Evolutionary conservation across 2,329 filamentous ascomycete species (phyloP), one percentile per base, ranked within the genome.

Genomic region (Phaeoacremonium minimum): DNA sequence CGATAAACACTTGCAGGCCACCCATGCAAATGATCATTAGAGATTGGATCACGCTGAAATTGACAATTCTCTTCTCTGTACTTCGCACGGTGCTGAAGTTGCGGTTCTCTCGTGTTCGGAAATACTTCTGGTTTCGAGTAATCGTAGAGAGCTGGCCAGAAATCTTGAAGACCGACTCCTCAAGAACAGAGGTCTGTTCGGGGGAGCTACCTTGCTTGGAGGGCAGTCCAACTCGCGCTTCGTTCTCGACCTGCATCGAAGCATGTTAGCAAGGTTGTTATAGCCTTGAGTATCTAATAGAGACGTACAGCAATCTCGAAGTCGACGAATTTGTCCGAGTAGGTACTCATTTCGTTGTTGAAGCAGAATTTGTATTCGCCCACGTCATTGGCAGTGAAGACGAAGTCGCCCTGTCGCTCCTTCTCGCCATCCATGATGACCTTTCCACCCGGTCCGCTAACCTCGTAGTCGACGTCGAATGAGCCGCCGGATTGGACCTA

Each of bases 361-460:
- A 98, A 98, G 76, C 93, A 98, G 71, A 98, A 97, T 36, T 82
- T 80, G 69, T 97, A 96, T 56, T 97, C 91, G 47, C 93, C 93
- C 6, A 76, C 57, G 35, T 88, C 80, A 53, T 88, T 87, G 31
- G 90, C 93, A 0, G 90, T 95, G 64, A 98, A 98, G 45, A 98
- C 93, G 57, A 95, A 97, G 65, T 98, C 93, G 36, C 91, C 93
- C 67, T 97, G 91, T 47, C 91, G 80, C 69, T 86, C 93, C 68
- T 95, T 97, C 50, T 83, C 73, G 43, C 90, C 93, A 42, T 90
- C 81, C 53, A 97, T 67, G 43, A 98, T 83, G 43, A 87, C 64
- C 63, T 85, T 90, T 55, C 85, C 81, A 48, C 77, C 78, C 18
- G 94, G 93, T 15, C 87, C 89, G 33, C 81, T 77, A 38, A 98